Evolutionary conservation across 495 filamentous ascomycete species (phyloP).

Genomic region (Xylona heveae): DNA sequence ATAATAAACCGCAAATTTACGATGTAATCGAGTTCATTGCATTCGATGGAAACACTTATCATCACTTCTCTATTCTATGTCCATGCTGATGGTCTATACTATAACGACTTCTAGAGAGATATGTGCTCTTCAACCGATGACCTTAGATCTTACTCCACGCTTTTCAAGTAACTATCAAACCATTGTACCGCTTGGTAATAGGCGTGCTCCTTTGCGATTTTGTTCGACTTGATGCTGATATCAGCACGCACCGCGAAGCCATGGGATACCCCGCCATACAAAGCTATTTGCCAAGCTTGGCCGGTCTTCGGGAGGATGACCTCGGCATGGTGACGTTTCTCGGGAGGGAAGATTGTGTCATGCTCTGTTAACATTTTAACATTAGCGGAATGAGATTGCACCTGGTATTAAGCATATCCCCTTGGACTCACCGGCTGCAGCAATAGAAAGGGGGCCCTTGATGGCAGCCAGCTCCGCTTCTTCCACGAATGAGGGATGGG

Average conservation of each 20-base stretch:
- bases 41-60: too few species aligned
- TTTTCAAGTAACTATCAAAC: conserved; percentile 46
- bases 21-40: too few species aligned
- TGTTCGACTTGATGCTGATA: conserved; percentile 31
- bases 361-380: conserved; percentile 27
- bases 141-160: too few species aligned
- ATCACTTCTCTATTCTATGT: too few species aligned
- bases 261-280: conserved; percentile 56
- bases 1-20: too few species aligned
- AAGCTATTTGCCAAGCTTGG: conserved; percentile 58
- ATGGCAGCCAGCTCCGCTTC: conserved; percentile 56
- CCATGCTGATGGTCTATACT: too few species aligned
- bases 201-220: conserved; percentile 71
- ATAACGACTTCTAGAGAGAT: too few species aligned
- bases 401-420: conserved; percentile 7
- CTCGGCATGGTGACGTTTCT: conserved; percentile 45
- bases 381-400: conserved; percentile 3
- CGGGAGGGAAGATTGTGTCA: conserved; percentile 56
- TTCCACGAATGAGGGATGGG: conserved; percentile 60
- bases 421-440: conserved; percentile 37
- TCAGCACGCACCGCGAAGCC: conserved; percentile 65
- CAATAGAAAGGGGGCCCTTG: conserved; percentile 49
- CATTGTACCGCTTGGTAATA: conserved; percentile 61
- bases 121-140: too few species aligned
- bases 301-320: conserved; percentile 36